Evolutionary conservation across 495 filamentous ascomycete species (phyloP).

Genomic region (Xylaria palmicola): DNA sequence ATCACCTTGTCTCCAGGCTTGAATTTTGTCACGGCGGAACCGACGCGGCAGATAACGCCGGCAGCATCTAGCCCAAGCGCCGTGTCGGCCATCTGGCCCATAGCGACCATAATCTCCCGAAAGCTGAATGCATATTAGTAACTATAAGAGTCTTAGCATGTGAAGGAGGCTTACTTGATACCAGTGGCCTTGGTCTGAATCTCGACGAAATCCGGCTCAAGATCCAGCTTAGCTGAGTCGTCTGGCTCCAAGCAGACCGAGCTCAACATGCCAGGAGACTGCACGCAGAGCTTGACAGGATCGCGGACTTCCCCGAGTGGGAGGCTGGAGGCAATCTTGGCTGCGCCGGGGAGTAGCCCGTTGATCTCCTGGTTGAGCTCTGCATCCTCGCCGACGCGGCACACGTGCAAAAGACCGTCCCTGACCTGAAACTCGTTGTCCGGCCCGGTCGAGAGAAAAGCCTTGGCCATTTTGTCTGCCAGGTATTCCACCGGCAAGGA

Average conservation of each 20-base stretch:
- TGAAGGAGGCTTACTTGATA: neutral
- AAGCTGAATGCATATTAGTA: conserved; percentile 31
- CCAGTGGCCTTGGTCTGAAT: conserved; percentile 1
- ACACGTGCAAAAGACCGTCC: neutral
- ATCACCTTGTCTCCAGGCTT: conserved; percentile 50
- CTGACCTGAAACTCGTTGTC: neutral
- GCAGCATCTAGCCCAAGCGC: conserved; percentile 47
- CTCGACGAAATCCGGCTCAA: neutral
- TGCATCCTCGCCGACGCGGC: neutral
- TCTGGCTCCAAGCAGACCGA: neutral
- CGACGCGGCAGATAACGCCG: conserved; percentile 51
- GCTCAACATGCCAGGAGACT: neutral
- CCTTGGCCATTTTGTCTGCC: neutral
- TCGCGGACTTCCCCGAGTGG: neutral
- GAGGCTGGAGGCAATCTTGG: neutral
- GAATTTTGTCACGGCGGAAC: conserved; percentile 45
- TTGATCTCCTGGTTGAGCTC: neutral
- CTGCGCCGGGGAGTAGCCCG: neutral
- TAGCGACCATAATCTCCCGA: conserved; percentile 50
- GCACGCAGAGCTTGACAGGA: neutral
- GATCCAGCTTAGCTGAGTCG: neutral
- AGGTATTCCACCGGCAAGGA: neutral
- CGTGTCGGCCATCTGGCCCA: conserved; percentile 45
- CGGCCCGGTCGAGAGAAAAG: neutral
- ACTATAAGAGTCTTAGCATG: conserved; percentile 16